phyloP scores from a whole-genome alignment of 805 yeast genomes.

The Myxozyma vanderwaltii region DNA sequence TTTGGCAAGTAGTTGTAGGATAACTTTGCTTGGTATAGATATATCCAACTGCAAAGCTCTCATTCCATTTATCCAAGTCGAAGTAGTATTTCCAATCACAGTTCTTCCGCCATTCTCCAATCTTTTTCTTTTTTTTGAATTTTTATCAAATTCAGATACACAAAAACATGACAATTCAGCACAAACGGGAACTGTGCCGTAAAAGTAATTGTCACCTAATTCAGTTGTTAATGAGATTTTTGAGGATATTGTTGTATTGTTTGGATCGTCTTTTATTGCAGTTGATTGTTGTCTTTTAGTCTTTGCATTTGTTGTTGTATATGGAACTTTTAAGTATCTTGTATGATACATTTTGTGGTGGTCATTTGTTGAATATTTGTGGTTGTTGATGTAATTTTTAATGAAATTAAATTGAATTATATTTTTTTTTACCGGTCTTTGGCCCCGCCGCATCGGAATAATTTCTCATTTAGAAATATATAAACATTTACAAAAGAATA shows the following conservation, averaged over 20 bases:
- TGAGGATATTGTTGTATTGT: slow-evolving; percentile 36
- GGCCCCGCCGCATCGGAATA: no score
- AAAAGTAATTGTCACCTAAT: slow-evolving; percentile 47
- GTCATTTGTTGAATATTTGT: neutral
- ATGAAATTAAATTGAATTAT: no score
- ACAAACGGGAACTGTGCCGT: slow-evolving; percentile 36
- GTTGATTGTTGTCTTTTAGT: neutral
- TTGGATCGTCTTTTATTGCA: neutral
- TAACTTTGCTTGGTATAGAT: neutral
- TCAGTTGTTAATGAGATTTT: slow-evolving; percentile 46
- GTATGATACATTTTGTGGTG: slow-evolving; percentile 24
- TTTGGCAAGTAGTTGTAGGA: neutral
- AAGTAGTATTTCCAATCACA: neutral
- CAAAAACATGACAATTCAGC: slow-evolving; percentile 1
- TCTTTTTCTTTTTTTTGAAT: no score
- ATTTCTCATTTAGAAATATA: no score
- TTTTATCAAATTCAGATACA: no score
- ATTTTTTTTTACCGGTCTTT: no score
- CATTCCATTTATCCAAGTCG: slow-evolving; percentile 20
- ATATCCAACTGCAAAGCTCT: slow-evolving; percentile 23
- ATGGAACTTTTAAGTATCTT: slow-evolving; percentile 27
- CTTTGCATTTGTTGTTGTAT: neutral
- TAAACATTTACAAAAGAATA: no score
- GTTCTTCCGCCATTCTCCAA: no score
- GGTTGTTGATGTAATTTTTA: neutral